These are phyloP conservation scores for Dryadomyces quercus-mongolicae DNA, from an alignment of 2,329 filamentous ascomycete species.

Conservation along the genomic window DNA sequence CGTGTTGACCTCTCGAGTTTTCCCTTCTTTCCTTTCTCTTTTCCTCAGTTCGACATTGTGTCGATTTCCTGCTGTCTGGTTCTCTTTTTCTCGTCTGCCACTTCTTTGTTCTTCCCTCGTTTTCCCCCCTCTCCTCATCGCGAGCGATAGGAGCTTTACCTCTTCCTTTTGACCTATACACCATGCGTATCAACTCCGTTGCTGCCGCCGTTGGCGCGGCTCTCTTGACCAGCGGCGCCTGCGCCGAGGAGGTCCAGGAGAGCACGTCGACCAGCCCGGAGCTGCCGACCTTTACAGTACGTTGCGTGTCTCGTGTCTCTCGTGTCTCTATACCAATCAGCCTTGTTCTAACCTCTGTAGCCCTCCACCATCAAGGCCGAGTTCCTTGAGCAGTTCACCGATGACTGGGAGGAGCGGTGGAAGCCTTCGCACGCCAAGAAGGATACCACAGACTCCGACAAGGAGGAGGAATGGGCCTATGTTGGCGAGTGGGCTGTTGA, in stretches of 20 bases:
- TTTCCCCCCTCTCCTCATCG: neutral
- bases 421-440: constrained; percentile 95
- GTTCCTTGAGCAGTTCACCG: constrained; percentile 97
- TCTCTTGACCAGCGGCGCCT: constrained; percentile 56
- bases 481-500: constrained; percentile 95
- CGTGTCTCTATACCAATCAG: neutral
- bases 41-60: neutral
- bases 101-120: constrained; percentile 2
- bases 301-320: constrained; percentile 22
- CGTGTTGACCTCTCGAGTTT: neutral
- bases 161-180: constrained; percentile 15
- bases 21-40: neutral
- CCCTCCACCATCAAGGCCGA: constrained; percentile 80
- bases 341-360: constrained; percentile 37
- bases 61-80: neutral
- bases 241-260: constrained; percentile 50
- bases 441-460: constrained; percentile 58
- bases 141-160: neutral
- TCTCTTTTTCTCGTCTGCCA: constrained; percentile 3
- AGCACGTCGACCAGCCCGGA: constrained; percentile 39
- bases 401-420: constrained; percentile 91
- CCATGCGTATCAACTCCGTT: constrained; percentile 75
- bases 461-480: constrained; percentile 90
- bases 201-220: constrained; percentile 66
- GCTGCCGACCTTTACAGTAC: constrained; percentile 79